Evolutionary conservation across 805 yeast genomes (phyloP).

Genomic region (Starmerella potacharoeniae): DNA sequence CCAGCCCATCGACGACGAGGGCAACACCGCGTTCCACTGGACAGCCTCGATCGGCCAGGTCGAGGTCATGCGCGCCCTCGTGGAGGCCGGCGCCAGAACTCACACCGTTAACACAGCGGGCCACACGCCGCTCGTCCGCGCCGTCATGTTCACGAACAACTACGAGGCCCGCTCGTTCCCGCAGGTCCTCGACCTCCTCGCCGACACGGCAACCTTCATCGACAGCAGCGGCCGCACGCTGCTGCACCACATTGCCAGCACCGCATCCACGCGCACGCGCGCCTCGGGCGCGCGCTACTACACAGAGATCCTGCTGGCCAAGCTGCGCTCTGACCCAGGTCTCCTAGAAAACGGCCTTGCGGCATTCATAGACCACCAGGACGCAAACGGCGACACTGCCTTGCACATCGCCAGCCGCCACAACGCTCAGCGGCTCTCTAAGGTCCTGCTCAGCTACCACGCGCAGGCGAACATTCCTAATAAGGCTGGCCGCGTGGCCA

Average conservation of each 20-base stretch:
- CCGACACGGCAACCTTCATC: constrained; percentile 63
- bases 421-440: constrained; percentile 37
- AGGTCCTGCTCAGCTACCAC: constrained; percentile 36
- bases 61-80: constrained; percentile 60
- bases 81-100: constrained; percentile 65
- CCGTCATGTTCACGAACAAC: constrained; percentile 80
- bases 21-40: constrained; percentile 94
- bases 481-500: constrained; percentile 32
- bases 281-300: constrained; percentile 76
- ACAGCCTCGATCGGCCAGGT: constrained; percentile 91
- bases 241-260: constrained; percentile 71
- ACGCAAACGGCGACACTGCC: constrained; percentile 74
- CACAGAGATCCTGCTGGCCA: constrained; percentile 61
- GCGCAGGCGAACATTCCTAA: constrained; percentile 39
- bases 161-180: constrained; percentile 73
- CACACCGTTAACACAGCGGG: constrained; percentile 54
- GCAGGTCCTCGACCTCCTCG: constrained; percentile 59
- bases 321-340: constrained; percentile 42
- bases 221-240: constrained; percentile 67
- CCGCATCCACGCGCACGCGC: constrained; percentile 54
- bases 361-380: constrained; percentile 61
- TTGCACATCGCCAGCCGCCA: constrained; percentile 62
- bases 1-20: constrained; percentile 84
- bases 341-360: constrained; percentile 15
- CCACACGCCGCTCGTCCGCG: constrained; percentile 76